Evolutionary conservation across 495 filamentous ascomycete species (phyloP), one percentile per base, ranked within the genome.

Genomic region (Aspergillus wentii): DNA sequence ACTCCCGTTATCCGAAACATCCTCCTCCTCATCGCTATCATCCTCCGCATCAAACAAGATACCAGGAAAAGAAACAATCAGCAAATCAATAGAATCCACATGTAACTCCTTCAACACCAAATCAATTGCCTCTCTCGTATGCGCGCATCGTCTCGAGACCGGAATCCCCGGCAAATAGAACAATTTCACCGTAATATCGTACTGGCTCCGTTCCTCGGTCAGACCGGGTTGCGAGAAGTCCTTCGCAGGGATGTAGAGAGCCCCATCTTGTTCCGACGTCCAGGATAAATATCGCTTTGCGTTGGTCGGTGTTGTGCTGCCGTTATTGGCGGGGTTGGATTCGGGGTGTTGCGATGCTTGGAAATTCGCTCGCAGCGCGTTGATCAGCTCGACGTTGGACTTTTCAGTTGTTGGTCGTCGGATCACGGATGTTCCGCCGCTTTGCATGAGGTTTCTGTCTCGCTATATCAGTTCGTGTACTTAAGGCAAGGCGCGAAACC

Each of bases 21-120:
- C 79, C 43, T 73, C 72, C 55, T 75, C 83, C 17, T 83, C 82
- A 31, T 83, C 76, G 57, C 77, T 87, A 57, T 90, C 85, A 57
- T 91, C 91, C 30, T 95, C 88, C 11, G 87, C 88, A 40, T 97
- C 89, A 45, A 97, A 96, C 10, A 86, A 80, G 54, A 99, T 83
- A 26, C 87, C 86, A 0, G 92, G 94, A 54, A 96, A 95, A 2
- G 88, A 94, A 11, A 91, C 79, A 46, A 97, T 92, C 29, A 97
- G 72, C 15, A 99, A 75, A 64, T 96, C 87, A 41, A 99, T 80
- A 30, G 76, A 76, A 3, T 73, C 58, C 19, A 87, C 79, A 34
- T 79, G 72, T 39, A 99, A 67, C 46, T 92, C 85, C 54, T 80
- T 82, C 47, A 82, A 68, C 17, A 96, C 89, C 5, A 91, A 59